These are phyloP conservation scores for Narthecium ossifragum DNA, from an alignment of 106 monocot genomes.

Conservation along the genomic window DNA sequence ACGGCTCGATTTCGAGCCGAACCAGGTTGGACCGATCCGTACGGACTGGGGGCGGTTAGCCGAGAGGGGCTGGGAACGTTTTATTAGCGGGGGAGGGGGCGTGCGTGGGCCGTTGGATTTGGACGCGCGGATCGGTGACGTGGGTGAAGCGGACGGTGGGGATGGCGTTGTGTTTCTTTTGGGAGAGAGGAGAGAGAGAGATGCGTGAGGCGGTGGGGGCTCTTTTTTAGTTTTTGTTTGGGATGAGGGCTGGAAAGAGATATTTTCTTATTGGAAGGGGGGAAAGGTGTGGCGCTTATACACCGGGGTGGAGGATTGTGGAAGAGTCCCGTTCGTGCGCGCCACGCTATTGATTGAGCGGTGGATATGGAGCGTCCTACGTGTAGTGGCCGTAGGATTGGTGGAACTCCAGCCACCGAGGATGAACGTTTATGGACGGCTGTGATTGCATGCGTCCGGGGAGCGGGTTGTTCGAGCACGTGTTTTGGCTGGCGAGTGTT, in stretches of 20 bases:
- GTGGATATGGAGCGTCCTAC: too few relatives aligned
- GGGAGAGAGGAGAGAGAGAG: not conserved
- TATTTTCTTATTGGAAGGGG: not conserved
- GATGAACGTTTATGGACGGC: too few relatives aligned
- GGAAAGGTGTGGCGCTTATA: not conserved
- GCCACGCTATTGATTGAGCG: too few relatives aligned
- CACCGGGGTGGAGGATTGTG: not conserved
- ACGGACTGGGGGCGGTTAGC: not conserved
- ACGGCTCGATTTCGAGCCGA: not conserved
- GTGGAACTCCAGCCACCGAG: too few relatives aligned
- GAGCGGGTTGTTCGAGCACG: too few relatives aligned
- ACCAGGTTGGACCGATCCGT: not conserved
- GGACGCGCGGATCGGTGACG: slow-evolving; percentile 43
- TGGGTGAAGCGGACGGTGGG: slow-evolving; percentile 24
- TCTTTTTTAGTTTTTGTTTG: not conserved
- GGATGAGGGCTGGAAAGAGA: too few relatives aligned
- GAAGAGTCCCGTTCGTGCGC: not conserved
- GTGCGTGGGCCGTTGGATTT: slow-evolving; percentile 18
- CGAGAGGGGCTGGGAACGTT: not conserved
- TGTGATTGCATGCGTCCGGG: too few relatives aligned
- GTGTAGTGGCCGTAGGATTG: too few relatives aligned
- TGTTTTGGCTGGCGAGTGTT: too few relatives aligned
- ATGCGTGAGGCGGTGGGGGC: not conserved
- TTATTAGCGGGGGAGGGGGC: not conserved
- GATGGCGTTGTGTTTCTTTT: not conserved